Conservation (phyloP, 495 filamentous ascomycete genomes). For the Neurospora hispaniola region DNA sequence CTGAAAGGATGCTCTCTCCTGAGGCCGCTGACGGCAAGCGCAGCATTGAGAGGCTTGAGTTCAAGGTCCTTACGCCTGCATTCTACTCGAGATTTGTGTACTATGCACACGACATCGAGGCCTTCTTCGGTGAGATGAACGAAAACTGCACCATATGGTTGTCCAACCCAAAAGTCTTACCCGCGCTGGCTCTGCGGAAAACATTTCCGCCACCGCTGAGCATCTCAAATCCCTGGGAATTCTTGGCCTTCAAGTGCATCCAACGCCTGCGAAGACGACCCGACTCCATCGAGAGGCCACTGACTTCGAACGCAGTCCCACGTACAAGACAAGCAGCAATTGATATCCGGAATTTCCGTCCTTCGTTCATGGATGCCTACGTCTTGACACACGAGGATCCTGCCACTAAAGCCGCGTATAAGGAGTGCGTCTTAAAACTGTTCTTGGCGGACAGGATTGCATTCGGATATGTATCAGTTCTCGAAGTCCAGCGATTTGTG, state of each 20-base stretch:
- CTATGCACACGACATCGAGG: slow-evolving; percentile 41
- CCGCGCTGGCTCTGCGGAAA: slow-evolving; percentile 28
- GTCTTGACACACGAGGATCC: slow-evolving; percentile 22
- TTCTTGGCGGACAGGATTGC: slow-evolving; percentile 29
- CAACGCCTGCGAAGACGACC: slow-evolving; percentile 28
- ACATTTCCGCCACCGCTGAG: slow-evolving; percentile 13
- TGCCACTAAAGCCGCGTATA: slow-evolving; percentile 14
- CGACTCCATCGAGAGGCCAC: slow-evolving; percentile 21
- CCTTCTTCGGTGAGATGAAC: slow-evolving; percentile 37
- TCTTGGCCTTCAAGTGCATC: slow-evolving; percentile 25
- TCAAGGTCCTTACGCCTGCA: slow-evolving; percentile 45
- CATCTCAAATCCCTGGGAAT: slow-evolving; percentile 19
- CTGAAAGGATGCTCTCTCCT: slow-evolving; percentile 28
- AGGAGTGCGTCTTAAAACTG: slow-evolving; percentile 20
- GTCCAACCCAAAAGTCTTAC: slow-evolving; percentile 35
- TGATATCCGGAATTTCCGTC: slow-evolving; percentile 28
- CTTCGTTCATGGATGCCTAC: slow-evolving; percentile 34
- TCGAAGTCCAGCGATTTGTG: slow-evolving; percentile 16
- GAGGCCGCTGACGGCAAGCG: slow-evolving; percentile 2
- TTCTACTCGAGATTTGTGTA: slow-evolving; percentile 51
- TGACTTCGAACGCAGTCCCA: slow-evolving; percentile 17
- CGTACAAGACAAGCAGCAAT: neutral
- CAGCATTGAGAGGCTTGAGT: slow-evolving; percentile 24
- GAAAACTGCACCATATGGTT: slow-evolving; percentile 43
- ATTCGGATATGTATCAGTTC: slow-evolving; percentile 17